Evolutionary conservation across 2,329 filamentous ascomycete species (phyloP), one percentile per base, ranked within the genome.

Genomic region (Chalara sp.): DNA sequence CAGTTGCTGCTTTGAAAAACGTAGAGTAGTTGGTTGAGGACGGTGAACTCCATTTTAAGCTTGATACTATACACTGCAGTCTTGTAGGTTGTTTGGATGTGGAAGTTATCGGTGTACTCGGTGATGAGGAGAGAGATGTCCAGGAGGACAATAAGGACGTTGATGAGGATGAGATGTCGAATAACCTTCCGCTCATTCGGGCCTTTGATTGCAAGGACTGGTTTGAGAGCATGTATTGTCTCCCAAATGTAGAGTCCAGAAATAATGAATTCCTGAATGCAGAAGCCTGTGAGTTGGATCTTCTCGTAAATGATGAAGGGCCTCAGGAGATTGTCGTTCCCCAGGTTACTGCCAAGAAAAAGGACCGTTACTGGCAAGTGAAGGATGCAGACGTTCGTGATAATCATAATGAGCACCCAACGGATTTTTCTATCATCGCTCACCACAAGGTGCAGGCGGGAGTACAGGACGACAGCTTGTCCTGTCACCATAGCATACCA

Each of bases 381-480:
- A 8, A 43, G 13, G 41, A 43, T 10, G 41, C 12, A n/a, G 8
- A 69, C 66, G 58, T 79, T 71, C 48, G 68, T 50, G 33, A 74
- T 64, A 53, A 76, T 75, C 72, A 75, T 73, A 41, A 60, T 58
- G 35, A 72, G 62, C 5, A 75, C 70, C 32, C 65, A 68, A 31
- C 64, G 64, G 12, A 76, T 63, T 13, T 70, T 59, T 33, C 63
- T 65, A 6, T 65, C 65, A 39, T 70, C 70, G n/a, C 63, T 62
- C 31, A 73, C 61, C 41, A 76, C 67, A 29, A 76, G 62, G 55
- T 75, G 72, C 6, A 76, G 64, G 11, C 73, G 67, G 5, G 73
- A 76, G 61, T 73, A 76, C 5, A 76, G 63, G 10, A 76, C 73
- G 32, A 75, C 56, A 1, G 70, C 69, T 58, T 75, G 72, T 12